Conservation (phyloP, 768 basidiomycete genomes). For the Naganishia kalamii region DNA sequence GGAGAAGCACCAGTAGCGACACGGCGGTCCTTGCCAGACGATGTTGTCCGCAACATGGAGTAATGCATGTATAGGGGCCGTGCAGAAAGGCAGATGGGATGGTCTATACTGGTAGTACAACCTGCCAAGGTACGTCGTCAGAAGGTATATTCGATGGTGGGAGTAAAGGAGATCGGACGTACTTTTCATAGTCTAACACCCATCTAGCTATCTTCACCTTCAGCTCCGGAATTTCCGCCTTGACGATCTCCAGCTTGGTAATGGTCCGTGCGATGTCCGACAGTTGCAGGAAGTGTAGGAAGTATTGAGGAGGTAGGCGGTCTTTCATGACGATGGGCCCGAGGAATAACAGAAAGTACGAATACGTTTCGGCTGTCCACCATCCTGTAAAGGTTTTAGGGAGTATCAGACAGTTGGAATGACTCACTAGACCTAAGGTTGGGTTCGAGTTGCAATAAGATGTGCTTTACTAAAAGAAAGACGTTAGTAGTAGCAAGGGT, state of each 20-base stretch:
- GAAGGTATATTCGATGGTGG: too few species aligned
- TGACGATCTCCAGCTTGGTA: neutral
- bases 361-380: neutral
- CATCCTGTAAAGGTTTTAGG: too few species aligned
- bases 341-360: neutral
- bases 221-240: neutral
- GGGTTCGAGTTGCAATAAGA: too few species aligned
- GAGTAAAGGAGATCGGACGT: neutral
- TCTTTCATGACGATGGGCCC: neutral
- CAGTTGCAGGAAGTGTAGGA: neutral
- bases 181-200: neutral
- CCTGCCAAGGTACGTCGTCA: neutral
- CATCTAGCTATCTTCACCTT: neutral
- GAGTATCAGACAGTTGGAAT: too few species aligned
- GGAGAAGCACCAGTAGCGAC: slow-evolving; percentile 24
- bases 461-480: too few species aligned
- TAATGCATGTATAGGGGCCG: neutral
- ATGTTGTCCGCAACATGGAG: neutral
- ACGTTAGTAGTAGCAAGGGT: too few species aligned
- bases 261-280: neutral
- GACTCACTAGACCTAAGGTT: too few species aligned
- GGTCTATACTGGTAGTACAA: neutral
- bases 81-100: neutral
- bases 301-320: neutral
- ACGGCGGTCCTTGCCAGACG: slow-evolving; percentile 23